Evolutionary conservation across 2,329 filamentous ascomycete genomes (phyloP).

Genomic region (Curvularia spicifera): DNA sequence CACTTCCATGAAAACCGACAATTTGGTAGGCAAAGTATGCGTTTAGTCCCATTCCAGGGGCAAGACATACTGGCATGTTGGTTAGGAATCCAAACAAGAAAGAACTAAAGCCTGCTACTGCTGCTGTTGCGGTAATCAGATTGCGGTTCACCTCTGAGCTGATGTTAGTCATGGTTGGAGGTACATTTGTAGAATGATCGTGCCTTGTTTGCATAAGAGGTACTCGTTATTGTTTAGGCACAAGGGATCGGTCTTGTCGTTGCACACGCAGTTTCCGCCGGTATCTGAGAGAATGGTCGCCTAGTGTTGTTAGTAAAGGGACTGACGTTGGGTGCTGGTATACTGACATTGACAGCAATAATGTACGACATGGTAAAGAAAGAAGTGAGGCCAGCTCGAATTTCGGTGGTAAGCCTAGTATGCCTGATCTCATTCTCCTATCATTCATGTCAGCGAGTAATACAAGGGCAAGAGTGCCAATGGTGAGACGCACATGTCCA

Average conservation of each 20-base stretch:
- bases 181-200: neutral
- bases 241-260: conserved; percentile 53
- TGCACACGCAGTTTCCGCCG: conserved; percentile 78
- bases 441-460: conserved; percentile 18
- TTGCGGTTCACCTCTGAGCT: conserved; percentile 69
- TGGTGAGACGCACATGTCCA: conserved; percentile 70
- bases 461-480: neutral
- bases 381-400: conserved; percentile 81
- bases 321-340: neutral
- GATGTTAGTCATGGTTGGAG: neutral
- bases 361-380: conserved; percentile 57
- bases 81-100: conserved; percentile 83
- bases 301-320: conserved; percentile 29
- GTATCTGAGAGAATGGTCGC: conserved; percentile 58
- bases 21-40: conserved; percentile 86
- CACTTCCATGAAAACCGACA: conserved; percentile 77
- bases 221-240: conserved; percentile 66
- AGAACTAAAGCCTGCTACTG: conserved; percentile 76
- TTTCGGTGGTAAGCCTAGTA: conserved; percentile 81
- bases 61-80: conserved; percentile 65
- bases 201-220: conserved; percentile 60
- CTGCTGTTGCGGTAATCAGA: conserved; percentile 82
- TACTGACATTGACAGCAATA: conserved; percentile 40
- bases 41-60: conserved; percentile 64
- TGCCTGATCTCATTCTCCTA: conserved; percentile 74